Conservation (phyloP, 352 stramenopile species). For the Pseudoperonospora humuli region DNA sequence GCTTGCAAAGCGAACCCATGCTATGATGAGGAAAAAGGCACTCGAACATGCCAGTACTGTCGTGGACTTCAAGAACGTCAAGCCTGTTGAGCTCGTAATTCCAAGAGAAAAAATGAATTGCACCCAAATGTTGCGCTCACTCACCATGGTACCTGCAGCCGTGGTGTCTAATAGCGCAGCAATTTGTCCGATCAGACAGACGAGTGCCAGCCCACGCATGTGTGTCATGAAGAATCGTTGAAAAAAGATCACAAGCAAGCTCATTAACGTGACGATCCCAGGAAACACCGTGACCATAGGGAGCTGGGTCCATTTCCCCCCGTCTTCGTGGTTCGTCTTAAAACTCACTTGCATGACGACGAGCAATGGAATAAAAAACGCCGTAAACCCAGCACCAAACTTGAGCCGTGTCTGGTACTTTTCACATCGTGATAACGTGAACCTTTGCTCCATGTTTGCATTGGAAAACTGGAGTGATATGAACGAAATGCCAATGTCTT, state of each 20-base stretch:
- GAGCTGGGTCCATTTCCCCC: conserved; percentile 56
- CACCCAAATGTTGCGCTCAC: conserved; percentile 78
- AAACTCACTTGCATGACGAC: conserved; percentile 84
- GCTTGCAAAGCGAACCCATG: conserved; percentile 51
- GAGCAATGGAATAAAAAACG: conserved; percentile 76
- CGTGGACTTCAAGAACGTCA: conserved; percentile 65
- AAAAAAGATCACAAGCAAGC: conserved; percentile 58
- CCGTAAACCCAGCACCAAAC: conserved; percentile 66
- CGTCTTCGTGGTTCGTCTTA: conserved; percentile 49
- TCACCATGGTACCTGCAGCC: conserved; percentile 60
- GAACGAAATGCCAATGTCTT: conserved; percentile 73
- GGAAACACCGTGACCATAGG: conserved; percentile 79
- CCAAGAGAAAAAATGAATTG: conserved; percentile 82
- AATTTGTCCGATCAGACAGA: conserved; percentile 69
- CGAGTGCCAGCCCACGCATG: conserved; percentile 37
- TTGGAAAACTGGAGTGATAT: conserved; percentile 67
- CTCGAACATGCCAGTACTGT: conserved; percentile 48
- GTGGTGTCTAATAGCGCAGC: conserved; percentile 71
- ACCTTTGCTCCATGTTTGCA: conserved; percentile 56
- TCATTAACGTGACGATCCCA: conserved; percentile 69
- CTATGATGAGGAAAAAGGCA: conserved; percentile 70
- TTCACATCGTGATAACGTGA: conserved; percentile 29
- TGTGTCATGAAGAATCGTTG: conserved; percentile 51
- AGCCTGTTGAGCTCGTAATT: conserved; percentile 71
- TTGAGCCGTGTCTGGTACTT: conserved; percentile 76